Base-by-base conservation (phyloP, 371 early-diverging fungal species). In the Ordospora pajunii region DNA sequence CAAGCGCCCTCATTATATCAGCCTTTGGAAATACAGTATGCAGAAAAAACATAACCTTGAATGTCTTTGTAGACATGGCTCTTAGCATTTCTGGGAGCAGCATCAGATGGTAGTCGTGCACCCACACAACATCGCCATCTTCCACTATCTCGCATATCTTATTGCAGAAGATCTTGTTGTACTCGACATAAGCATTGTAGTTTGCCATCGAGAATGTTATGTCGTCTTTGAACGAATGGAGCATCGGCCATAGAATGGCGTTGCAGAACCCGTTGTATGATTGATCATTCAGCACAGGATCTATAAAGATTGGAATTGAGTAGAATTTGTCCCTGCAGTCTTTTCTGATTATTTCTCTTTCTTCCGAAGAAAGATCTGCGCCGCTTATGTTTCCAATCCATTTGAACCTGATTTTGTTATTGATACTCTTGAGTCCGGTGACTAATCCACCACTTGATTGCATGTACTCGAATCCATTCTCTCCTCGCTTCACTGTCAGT, bases 41-140 rank as follows among this genome's bases (percentile, higher is more conserved):
- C 65, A 97, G 85, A 86, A 99, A 97, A 87, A 93, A 94, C 32
- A 98, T 97, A 75, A 99, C 91, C 82, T 91, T 91, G 73, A 94
- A 89, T 71, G 90, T 80, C 67, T 76, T 87, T 77, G 85, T 86
- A 45, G 82, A 80, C 8, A 81, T 83, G 70, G 88, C 86, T 22
- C 91, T 86, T 46, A 99, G 82, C 87, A 96, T 85, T 14, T 86
- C 84, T 17, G 98, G 97, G 42, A 97, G 87, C 46, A 96, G 86
- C 93, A 97, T 93, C 64, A 97, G 84, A 82, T 99, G 99, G 85
- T 97, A 97, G 85, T 97, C 98, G 70, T 99, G 98, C n/a, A 97
- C 90, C 95, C 97, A 96, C 45, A 99, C 89, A 48, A 96, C 84
- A 85, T 95, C 97, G 45, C 91, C 93, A 67, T 95, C 93, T 75